Conservation (phyloP, 192 early-diverging fungal species). For the Coemansia sp. region DNA sequence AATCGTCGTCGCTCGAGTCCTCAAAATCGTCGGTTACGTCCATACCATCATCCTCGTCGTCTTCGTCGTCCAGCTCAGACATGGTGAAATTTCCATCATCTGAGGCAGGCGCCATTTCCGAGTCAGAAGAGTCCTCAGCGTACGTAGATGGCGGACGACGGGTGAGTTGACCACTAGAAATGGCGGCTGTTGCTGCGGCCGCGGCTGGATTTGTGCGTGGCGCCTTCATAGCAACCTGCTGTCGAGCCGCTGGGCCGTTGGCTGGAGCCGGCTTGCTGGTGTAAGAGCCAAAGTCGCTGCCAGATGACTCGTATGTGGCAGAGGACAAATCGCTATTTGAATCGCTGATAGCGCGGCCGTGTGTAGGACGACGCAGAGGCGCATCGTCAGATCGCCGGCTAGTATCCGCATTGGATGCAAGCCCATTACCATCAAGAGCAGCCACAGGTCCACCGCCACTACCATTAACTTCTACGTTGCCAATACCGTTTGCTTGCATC, state of each 20-base stretch:
- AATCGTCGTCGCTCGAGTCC: slow-evolving; percentile 53
- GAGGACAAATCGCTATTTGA: slow-evolving; percentile 51
- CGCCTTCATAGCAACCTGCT: slow-evolving; percentile 50
- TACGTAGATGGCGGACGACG: slow-evolving; percentile 20
- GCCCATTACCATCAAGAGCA: slow-evolving; percentile 17
- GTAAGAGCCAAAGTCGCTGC: slow-evolving; percentile 46
- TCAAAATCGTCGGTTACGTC: slow-evolving; percentile 31
- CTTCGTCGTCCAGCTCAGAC: slow-evolving; percentile 48
- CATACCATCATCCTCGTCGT: slow-evolving; percentile 51
- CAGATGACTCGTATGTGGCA: slow-evolving; percentile 16
- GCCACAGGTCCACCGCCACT: slow-evolving; percentile 12
- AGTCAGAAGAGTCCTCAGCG: slow-evolving; percentile 27
- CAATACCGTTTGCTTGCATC: slow-evolving; percentile 53
- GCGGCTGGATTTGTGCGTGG: slow-evolving; percentile 36
- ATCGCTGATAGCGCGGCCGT: slow-evolving; percentile 50
- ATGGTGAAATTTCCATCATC: slow-evolving; percentile 43
- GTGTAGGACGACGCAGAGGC: slow-evolving; percentile 33
- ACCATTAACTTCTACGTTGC: slow-evolving; percentile 31
- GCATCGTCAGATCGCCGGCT: slow-evolving; percentile 9
- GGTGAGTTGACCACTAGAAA: neutral
- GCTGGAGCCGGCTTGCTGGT: slow-evolving; percentile 10
- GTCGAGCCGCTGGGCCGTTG: slow-evolving; percentile 9
- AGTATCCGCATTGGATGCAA: slow-evolving; percentile 5
- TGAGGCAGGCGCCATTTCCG: slow-evolving; percentile 30
- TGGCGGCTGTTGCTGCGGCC: neutral